Evolutionary conservation across 495 filamentous ascomycete species (phyloP).

Genomic region (Paragyromitra xinjiangensis): DNA sequence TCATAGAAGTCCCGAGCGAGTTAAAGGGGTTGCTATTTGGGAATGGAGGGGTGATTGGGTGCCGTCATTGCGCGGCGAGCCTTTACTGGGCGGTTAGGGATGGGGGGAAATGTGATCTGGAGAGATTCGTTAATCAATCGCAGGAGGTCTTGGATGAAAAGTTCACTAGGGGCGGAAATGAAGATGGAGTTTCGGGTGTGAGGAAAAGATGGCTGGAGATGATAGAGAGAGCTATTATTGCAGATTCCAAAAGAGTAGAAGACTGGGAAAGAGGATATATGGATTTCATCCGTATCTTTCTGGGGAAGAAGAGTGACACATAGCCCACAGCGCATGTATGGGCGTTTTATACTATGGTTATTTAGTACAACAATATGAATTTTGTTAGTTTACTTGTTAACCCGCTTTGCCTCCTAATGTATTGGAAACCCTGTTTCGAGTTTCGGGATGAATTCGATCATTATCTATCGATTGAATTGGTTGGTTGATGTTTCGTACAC

Average conservation of each 20-base stretch:
- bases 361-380: no score
- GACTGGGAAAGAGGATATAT: slow-evolving; percentile 1
- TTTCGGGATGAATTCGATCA: no score
- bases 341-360: no score
- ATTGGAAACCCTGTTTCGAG: no score
- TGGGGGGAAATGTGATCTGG: not conserved
- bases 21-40: not conserved
- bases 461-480: no score
- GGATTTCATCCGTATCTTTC: not conserved
- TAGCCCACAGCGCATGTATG: no score
- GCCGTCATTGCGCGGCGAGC: not conserved
- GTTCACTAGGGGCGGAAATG: not conserved
- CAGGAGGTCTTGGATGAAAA: not conserved
- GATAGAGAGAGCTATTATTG: not conserved
- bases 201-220: not conserved
- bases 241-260: slow-evolving; percentile 3
- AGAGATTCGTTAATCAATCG: not conserved
- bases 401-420: no score
- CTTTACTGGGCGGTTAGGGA: not conserved
- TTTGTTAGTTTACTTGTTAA: no score
- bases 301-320: no score
- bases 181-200: not conserved
- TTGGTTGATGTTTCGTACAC: no score
- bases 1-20: not conserved
- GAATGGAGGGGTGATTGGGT: slow-evolving; percentile 23